Conservation (phyloP, 768 basidiomycete species). For the Termitomyces sp. region DNA sequence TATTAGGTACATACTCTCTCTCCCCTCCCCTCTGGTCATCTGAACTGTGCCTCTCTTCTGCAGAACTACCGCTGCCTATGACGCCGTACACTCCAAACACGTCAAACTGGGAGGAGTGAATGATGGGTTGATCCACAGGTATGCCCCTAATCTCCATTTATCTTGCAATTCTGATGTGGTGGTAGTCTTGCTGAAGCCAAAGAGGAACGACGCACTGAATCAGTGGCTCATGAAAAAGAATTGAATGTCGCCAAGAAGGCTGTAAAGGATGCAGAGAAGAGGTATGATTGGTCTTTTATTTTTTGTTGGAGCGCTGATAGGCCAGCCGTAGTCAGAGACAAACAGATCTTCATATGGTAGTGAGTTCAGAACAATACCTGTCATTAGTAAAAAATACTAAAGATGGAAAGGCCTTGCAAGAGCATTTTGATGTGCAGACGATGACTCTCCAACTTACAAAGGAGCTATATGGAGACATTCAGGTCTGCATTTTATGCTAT, state of each 20-base stretch:
- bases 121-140: conserved; percentile 1
- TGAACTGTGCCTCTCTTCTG: not conserved
- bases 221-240: not conserved
- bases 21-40: not conserved
- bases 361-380: not conserved
- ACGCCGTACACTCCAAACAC: not conserved
- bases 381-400: not conserved
- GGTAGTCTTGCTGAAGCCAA: conserved; percentile 1
- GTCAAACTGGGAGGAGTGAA: not conserved
- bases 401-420: conserved; percentile 35
- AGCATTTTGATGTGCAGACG: conserved; percentile 54
- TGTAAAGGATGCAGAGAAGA: not conserved
- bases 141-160: not conserved
- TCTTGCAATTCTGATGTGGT: not conserved
- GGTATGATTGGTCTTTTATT: not conserved
- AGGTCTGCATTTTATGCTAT: conserved; percentile 15
- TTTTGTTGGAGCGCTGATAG: not conserved
- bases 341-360: conserved; percentile 5
- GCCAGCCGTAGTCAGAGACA: conserved; percentile 1
- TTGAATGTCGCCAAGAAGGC: not conserved
- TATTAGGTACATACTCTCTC: not conserved
- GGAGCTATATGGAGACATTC: conserved; percentile 48
- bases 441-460: conserved; percentile 47
- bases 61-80: not conserved
- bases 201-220: not conserved